Evolutionary conservation across 768 basidiomycete species (phyloP).

Genomic region (Tylopilus rubrobrunneus): DNA sequence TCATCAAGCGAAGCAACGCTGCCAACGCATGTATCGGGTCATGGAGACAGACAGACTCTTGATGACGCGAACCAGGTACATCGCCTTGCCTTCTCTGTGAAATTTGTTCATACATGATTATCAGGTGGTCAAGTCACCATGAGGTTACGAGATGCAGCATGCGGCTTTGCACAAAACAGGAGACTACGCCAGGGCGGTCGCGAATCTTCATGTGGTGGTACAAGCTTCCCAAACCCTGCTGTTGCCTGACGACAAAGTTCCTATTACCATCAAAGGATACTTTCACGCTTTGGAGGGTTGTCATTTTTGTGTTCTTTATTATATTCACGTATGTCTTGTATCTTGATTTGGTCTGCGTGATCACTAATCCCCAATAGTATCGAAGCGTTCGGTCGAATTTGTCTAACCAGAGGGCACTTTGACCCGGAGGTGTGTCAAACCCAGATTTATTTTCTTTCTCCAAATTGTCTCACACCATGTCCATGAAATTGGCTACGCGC

Average conservation of each 20-base stretch:
- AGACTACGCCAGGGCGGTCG: too few species aligned
- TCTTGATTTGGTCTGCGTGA: not conserved
- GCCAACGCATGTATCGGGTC: not conserved
- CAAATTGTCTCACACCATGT: constrained; percentile 14
- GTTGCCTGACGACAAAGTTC: constrained; percentile 39
- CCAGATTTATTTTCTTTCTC: constrained; percentile 44
- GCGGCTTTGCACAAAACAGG: not conserved
- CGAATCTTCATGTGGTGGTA: too few species aligned
- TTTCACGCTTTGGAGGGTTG: constrained; percentile 90
- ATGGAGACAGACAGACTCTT: not conserved
- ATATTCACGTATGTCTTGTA: constrained; percentile 70
- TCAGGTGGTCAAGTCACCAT: not conserved
- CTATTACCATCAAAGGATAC: constrained; percentile 61
- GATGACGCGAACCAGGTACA: not conserved
- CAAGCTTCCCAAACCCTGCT: constrained; percentile 67
- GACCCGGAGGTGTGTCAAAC: constrained; percentile 71
- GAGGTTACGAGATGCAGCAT: not conserved
- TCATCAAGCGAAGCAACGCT: not conserved
- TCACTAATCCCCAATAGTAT: constrained; percentile 42
- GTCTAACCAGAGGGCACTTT: constrained; percentile 82
- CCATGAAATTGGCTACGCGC: constrained; percentile 26
- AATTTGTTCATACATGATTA: too few species aligned
- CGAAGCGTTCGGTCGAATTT: constrained; percentile 84
- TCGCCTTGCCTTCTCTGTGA: too few species aligned
- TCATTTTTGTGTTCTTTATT: constrained; percentile 75